Conservation (phyloP, 2,329 filamentous ascomycete genomes). For the Cladophialophora psammophila region DNA sequence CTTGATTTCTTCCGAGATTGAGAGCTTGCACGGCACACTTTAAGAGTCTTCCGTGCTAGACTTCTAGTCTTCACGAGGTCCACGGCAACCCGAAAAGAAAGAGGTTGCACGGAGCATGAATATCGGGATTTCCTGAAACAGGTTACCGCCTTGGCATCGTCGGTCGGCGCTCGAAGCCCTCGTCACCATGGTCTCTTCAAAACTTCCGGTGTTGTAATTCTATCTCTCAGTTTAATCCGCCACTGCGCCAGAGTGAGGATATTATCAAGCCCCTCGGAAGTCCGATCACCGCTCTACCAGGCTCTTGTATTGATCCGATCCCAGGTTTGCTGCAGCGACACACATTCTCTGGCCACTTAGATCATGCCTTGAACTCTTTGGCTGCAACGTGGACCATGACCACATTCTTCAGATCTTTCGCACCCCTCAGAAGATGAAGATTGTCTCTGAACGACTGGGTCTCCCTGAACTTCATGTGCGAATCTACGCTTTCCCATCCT, state of each 20-base stretch:
- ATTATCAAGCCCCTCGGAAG: no score
- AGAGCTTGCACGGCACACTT: not conserved
- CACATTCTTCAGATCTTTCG: conserved; percentile 40
- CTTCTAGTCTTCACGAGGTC: not conserved
- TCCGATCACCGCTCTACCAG: no score
- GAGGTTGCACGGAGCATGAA: not conserved
- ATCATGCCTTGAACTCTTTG: conserved; percentile 22
- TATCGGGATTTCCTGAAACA: not conserved
- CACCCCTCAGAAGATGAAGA: conserved; percentile 37
- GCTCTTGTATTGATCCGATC: no score
- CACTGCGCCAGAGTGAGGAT: no score
- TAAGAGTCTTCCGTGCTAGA: not conserved
- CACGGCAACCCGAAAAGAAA: not conserved
- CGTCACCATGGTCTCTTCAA: no score
- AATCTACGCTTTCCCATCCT: conserved; percentile 51
- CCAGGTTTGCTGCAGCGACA: no score
- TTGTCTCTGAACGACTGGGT: conserved; percentile 48
- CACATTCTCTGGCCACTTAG: not conserved
- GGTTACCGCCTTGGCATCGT: not conserved
- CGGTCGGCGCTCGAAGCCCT: not conserved
- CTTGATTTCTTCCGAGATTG: not conserved
- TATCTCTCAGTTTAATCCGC: not conserved
- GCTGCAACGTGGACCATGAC: conserved; percentile 37
- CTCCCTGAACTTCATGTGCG: conserved; percentile 49
- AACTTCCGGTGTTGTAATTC: not conserved